These are phyloP conservation scores for Penicillium sp. DNA, from an alignment of 2,329 filamentous ascomycete species.

Conservation along the genomic window DNA sequence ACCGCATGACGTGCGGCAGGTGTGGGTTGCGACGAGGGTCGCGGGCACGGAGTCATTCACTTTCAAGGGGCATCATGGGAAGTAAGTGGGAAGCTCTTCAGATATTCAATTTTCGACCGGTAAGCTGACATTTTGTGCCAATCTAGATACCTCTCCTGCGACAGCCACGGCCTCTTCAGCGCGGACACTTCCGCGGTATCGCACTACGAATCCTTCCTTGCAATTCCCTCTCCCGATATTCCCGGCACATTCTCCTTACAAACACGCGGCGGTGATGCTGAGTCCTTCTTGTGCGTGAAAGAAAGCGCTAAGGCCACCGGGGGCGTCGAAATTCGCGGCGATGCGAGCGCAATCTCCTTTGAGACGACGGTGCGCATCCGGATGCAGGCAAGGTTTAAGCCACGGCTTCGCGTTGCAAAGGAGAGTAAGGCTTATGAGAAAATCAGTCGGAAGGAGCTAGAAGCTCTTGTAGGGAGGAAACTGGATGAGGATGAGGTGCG, in stretches of 20 bases:
- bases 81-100: slow-evolving; percentile 49
- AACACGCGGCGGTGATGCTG: slow-evolving; percentile 59
- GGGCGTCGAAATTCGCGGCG: slow-evolving; percentile 70
- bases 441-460: slow-evolving; percentile 81
- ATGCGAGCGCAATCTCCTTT: slow-evolving; percentile 67
- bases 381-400: slow-evolving; percentile 96
- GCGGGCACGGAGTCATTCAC: slow-evolving; percentile 78
- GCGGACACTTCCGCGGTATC: slow-evolving; percentile 81
- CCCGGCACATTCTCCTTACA: slow-evolving; percentile 74
- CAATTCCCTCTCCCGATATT: slow-evolving; percentile 63
- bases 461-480: slow-evolving; percentile 73
- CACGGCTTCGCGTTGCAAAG: slow-evolving; percentile 73
- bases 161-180: slow-evolving; percentile 76
- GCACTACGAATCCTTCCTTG: slow-evolving; percentile 76
- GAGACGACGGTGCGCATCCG: slow-evolving; percentile 76
- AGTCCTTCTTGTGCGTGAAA: slow-evolving; percentile 68
- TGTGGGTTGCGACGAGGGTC: slow-evolving; percentile 87
- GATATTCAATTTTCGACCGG: neutral
- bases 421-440: slow-evolving; percentile 83
- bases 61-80: slow-evolving; percentile 88
- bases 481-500: slow-evolving; percentile 85
- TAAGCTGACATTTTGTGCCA: neutral
- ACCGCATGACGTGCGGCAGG: slow-evolving; percentile 92
- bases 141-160: slow-evolving; percentile 70
- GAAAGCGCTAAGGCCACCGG: slow-evolving; percentile 53